Base-by-base conservation (phyloP, 768 basidiomycete genomes). In the Tulasnella sp. region DNA sequence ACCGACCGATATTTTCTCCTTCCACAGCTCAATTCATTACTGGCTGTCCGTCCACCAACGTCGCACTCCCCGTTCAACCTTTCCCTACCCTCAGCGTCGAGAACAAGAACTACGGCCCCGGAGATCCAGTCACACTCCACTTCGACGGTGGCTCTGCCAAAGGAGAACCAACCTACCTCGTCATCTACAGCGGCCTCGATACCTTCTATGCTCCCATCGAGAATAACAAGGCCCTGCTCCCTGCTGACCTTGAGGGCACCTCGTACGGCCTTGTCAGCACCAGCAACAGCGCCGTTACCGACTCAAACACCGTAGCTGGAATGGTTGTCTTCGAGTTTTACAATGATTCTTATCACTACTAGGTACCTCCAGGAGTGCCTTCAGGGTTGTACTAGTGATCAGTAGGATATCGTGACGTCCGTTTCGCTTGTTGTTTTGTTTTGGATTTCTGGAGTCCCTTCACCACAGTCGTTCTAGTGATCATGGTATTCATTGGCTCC, bases 241-340 rank as follows among this genome's bases (percentile, higher is more conserved):
- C 81, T 0, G 59, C 63, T 8, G 72, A 71, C 2, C 58, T 81
- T 12, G 63, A 62, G 56, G 82, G 82, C 2, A 73, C 74, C 3
- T 76, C 78, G 9, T 85, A 78, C 68, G 75, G 77, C 7, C 66
- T 80, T 56, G 70, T 81, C 46, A 75, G 72, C 53, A 73, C 64
- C 63, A 71, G 69, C 65, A 70, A 70, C 61, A 60, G 70, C 19
- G 66, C 68, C 24, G 70, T 75, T 25, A 68, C 66, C 24, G 78
- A 81, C 59, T 71, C 72, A 24, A 76, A 69, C 58, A 78, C 76
- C 21, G 68, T 84, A 41, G 82, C 81, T 41, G 83, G 83, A 1
- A 80, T 80, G 8, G 71, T 75, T 17, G 72, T 82, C 63, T 63
- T 77, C 27, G 65, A 65, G 43, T 75, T 79, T 38, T 38, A 38